Evolutionary conservation across 2,329 filamentous ascomycete genomes (phyloP).

Genomic region (Zasmidium cellare): DNA sequence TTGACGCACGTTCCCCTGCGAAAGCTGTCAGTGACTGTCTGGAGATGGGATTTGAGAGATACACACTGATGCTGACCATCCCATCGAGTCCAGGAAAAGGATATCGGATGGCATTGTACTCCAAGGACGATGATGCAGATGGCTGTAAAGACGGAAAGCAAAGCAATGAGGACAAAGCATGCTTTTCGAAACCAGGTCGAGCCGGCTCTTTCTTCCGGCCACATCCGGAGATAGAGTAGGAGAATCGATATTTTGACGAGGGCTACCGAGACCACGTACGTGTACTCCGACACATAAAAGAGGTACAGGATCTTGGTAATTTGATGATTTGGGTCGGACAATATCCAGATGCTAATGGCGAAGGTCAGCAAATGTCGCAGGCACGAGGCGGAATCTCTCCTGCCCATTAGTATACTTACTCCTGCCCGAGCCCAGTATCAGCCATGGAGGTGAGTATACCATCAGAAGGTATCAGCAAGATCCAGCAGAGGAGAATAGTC

Average conservation of each 20-base stretch:
- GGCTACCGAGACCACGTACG: constrained; percentile 15
- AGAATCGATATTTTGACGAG: constrained; percentile 19
- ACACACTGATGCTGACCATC: constrained; percentile 10
- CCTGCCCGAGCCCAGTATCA: constrained; percentile 15
- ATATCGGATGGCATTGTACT: constrained; percentile 18
- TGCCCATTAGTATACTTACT: too few species aligned
- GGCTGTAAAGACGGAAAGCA: constrained; percentile 4
- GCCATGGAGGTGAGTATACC: constrained; percentile 15
- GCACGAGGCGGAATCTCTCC: too few species aligned
- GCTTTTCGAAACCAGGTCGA: constrained; percentile 16
- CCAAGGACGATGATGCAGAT: constrained; percentile 13
- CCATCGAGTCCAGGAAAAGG: constrained; percentile 16
- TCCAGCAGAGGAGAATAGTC: constrained; percentile 15
- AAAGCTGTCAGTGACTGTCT: background rate
- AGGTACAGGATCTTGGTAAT: constrained; percentile 17
- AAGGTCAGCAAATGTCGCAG: too few species aligned
- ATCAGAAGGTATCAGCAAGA: constrained; percentile 15
- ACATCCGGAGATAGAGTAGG: constrained; percentile 24
- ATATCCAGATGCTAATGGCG: constrained; percentile 25
- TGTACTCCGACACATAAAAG: constrained; percentile 21
- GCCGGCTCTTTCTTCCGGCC: constrained; percentile 13
- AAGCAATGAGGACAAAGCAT: constrained; percentile 12
- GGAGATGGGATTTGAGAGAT: background rate
- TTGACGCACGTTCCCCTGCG: constrained; percentile 24
- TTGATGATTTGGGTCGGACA: constrained; percentile 7